Evolutionary conservation across 345 rosid genomes (phyloP).

Genomic region (Litchi chinensis): DNA sequence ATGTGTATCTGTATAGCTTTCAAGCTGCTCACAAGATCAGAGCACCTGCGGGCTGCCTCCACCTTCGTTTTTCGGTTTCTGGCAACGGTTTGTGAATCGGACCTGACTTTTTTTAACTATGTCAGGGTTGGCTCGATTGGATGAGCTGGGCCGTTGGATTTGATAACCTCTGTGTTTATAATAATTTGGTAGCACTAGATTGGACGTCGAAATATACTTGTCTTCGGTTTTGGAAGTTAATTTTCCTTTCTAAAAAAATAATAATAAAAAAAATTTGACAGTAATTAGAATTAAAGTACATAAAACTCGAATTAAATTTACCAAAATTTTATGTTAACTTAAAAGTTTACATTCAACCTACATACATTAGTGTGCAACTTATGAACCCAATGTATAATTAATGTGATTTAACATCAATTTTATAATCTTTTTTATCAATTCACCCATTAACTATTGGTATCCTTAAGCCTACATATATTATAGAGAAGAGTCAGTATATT

Average conservation of each 20-base stretch:
- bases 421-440: too few species aligned
- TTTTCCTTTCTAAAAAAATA: too few species aligned
- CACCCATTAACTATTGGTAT: too few species aligned
- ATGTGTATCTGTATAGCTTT: not conserved
- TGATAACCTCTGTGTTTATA: not conserved
- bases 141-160: not conserved
- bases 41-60: not conserved
- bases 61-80: not conserved
- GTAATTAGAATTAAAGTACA: not conserved
- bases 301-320: not conserved
- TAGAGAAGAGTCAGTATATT: too few species aligned
- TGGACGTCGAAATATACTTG: not conserved
- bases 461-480: too few species aligned
- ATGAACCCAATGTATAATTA: too few species aligned
- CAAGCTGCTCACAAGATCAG: not conserved
- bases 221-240: not conserved
- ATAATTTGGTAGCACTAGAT: not conserved
- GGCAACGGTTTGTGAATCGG: not conserved
- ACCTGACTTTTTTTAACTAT: not conserved
- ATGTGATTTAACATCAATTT: too few species aligned
- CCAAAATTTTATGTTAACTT: too few species aligned
- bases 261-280: not conserved
- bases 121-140: not conserved
- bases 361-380: too few species aligned
- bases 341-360: not conserved